Evolutionary conservation across 83 land plant genomes (phyloP), one percentile per base, ranked within the genome.

Genomic region (Picea abies): DNA sequence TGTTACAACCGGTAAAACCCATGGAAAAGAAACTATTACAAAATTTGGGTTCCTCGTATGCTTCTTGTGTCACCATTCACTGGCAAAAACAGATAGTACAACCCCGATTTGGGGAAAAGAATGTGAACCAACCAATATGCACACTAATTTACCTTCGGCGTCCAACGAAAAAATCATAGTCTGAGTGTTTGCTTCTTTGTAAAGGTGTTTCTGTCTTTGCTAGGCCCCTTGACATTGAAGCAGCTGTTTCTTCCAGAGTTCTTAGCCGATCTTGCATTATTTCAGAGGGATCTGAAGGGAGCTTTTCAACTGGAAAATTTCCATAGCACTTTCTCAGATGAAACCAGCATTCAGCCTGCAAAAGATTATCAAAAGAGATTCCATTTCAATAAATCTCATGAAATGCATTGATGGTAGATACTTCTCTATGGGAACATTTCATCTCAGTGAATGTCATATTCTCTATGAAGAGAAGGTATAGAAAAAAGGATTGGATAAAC

Each of bases 271-370:
- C 73, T 63, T 63, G 22, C 64, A 17, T 17, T 17, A 63, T 17
- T 63, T 63, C 22, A 17, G 64, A 17, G 64, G 64, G 64, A 16
- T 63, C 22, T 63, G 64, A 63, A 63, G 22, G 22, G 19, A 63
- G 6, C 22, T 3, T 4, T 63, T 63, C 64, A 63, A 63, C 4
- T 19, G 19, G 64, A 63, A 63, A 63, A 17, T 17, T 20, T 63
- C 7, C 22, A 5, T 63, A 63, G 19, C 22, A 19, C 64, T 17
- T 16, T 63, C 64, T 19, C 7, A 32, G 73, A 69, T 69, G 17
- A 32, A 70, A 70, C 73, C 73, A 70, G 19, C 73, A 70, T 70
- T 70, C 73, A 70, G 73, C 26, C 73, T 70, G 73, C 73, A 69
- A 69, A 69, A 69, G 22, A 63, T 20, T 63, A 20, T 19, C 64